Evolutionary conservation across 2,329 filamentous ascomycete species (phyloP).

Genomic region (Cytospora piceicola): DNA sequence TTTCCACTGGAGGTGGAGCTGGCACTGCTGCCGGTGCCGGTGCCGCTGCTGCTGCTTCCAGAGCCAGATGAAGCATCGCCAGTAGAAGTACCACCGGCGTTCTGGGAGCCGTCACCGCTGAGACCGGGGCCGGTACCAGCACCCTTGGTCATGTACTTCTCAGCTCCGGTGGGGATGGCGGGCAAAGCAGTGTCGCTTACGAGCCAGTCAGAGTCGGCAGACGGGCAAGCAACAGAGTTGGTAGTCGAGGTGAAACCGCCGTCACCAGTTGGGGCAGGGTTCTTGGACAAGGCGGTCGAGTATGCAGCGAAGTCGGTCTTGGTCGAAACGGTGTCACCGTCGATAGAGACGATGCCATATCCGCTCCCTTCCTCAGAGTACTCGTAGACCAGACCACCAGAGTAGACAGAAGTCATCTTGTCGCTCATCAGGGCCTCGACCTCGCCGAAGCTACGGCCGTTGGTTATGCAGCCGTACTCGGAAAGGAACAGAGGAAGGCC

Average conservation of each 20-base stretch:
- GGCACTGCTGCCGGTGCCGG: conserved; percentile 32
- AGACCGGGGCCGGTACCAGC: conserved; percentile 60
- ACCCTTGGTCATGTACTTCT: conserved; percentile 58
- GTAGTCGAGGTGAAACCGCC: conserved; percentile 55
- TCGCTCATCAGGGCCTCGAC: conserved; percentile 76
- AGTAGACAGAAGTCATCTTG: conserved; percentile 89
- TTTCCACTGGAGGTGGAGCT: conserved; percentile 23
- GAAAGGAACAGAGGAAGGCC: conserved; percentile 92
- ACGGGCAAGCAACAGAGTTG: conserved; percentile 53
- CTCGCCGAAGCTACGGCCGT: conserved; percentile 81
- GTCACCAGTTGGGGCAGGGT: conserved; percentile 55
- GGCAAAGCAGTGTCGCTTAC: conserved; percentile 56
- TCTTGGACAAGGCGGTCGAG: conserved; percentile 51
- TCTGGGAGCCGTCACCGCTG: conserved; percentile 57
- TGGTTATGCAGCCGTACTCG: conserved; percentile 88
- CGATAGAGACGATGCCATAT: conserved; percentile 78
- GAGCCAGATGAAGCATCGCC: conserved; percentile 46
- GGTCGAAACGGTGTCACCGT: conserved; percentile 58
- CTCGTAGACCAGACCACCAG: conserved; percentile 94
- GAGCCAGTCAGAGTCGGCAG: conserved; percentile 53
- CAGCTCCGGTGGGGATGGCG: conserved; percentile 54
- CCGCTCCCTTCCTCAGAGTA: conserved; percentile 80
- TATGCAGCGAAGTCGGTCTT: conserved; percentile 65
- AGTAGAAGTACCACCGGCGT: conserved; percentile 52
- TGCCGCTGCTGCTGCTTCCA: conserved; percentile 42